phyloP scores from a whole-genome alignment of 495 filamentous ascomycete genomes.

The Hypoxylon subgilvum region DNA sequence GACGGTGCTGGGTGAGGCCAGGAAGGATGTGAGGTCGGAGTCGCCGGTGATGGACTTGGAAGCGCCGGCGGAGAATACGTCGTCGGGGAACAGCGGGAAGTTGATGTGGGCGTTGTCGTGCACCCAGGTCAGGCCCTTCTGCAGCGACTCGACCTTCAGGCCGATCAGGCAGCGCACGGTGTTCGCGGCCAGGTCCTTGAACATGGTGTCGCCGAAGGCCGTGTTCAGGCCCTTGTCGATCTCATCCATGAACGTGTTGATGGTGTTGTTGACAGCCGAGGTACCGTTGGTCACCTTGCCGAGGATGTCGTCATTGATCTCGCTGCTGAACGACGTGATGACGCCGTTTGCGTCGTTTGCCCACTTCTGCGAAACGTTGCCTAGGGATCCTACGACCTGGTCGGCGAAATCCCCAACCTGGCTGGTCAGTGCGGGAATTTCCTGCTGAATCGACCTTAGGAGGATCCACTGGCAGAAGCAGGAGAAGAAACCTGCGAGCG shows the following conservation, averaged over 20 bases:
- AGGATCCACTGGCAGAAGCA: constrained; percentile 87
- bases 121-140: constrained; percentile 89
- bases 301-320: constrained; percentile 83
- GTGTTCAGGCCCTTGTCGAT: constrained; percentile 72
- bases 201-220: constrained; percentile 80
- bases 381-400: constrained; percentile 73
- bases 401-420: constrained; percentile 84
- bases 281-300: constrained; percentile 89
- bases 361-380: constrained; percentile 79
- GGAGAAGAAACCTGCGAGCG: constrained; percentile 79
- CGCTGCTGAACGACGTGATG: constrained; percentile 67
- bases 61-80: constrained; percentile 86
- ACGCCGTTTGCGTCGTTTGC: constrained; percentile 75
- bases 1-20: constrained; percentile 69
- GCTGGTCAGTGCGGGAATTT: constrained; percentile 74
- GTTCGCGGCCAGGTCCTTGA: constrained; percentile 72
- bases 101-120: constrained; percentile 81
- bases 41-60: constrained; percentile 64
- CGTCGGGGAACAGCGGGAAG: constrained; percentile 76
- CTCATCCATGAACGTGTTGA: constrained; percentile 78
- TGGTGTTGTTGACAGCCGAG: constrained; percentile 78
- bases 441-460: constrained; percentile 71
- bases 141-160: constrained; percentile 74
- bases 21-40: constrained; percentile 69
- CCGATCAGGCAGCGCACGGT: constrained; percentile 77